Percentiles rank a stretch among this genome's conserved stretches.
Evolutionary conservation across 1,284 basidiomycete genomes (phyloP).

Genomic region (Heterobasidion annosum): DNA sequence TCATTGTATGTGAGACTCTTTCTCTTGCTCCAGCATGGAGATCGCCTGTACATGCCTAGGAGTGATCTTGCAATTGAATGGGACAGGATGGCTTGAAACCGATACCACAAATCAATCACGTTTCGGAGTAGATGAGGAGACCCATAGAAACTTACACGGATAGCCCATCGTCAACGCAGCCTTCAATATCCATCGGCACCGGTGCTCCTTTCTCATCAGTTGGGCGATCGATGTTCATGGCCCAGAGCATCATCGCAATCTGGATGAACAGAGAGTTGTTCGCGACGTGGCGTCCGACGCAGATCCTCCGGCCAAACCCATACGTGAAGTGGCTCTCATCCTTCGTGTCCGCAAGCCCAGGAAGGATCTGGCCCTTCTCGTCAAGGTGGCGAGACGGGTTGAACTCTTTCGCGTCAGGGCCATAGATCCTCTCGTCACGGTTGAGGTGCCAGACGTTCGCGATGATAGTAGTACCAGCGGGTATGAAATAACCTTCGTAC

Average conservation of each 20-base stretch:
- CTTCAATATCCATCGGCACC: not conserved
- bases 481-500: conserved; percentile 15
- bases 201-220: not conserved
- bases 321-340: conserved; percentile 5
- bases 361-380: not conserved
- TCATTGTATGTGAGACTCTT: not conserved
- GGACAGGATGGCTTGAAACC: not conserved
- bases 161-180: conserved; percentile 2
- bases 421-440: conserved; percentile 3
- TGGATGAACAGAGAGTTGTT: conserved; percentile 6
- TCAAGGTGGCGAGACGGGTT: conserved; percentile 7
- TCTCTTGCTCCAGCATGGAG: conserved; percentile 1
- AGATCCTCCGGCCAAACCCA: conserved; percentile 3
- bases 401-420: conserved; percentile 2
- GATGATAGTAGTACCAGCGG: conserved; percentile 12
- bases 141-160: not conserved
- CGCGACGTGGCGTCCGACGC: conserved; percentile 5
- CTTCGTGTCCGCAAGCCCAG: conserved; percentile 2
- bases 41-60: not conserved
- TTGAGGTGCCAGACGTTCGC: conserved; percentile 10
- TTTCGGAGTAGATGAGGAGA: not conserved
- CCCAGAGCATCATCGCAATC: conserved; percentile 5
- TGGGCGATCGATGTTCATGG: not conserved
- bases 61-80: conserved; percentile 1
- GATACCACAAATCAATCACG: not conserved